Base-by-base conservation (phyloP, 2,329 filamentous ascomycete genomes). In the Aspergillus versicolor region DNA sequence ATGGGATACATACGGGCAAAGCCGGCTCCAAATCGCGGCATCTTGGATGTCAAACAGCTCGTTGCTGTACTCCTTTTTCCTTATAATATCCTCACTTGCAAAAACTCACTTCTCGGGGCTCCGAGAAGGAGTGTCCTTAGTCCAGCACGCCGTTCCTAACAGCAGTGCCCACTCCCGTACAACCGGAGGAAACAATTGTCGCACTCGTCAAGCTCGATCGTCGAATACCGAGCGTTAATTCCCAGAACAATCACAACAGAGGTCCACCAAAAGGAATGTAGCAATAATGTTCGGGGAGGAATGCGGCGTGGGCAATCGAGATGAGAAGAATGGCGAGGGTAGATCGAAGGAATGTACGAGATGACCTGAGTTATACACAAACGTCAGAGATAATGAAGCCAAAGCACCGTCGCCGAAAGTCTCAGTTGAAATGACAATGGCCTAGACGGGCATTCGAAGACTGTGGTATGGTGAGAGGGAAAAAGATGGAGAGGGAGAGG, bases 101-200 rank as follows among this genome's bases (percentile, higher is more conserved):
- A 54, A 48, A 60, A 63, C 73, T 75, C 74, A 60, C 73, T 75
- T 70, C 74, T 75, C 74, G 72, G 70, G 13, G 46, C 67, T 62
- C 72, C 73, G 73, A 74, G 70, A 74, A 75, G 72, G 73, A 75
- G 73, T 61, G 17, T 15, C 21, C 38, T 49, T 45, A 40, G 44
- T 50, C 44, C 42, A 54, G 37, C 45, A 58, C 61, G 57, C 55
- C 44, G 37, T 58, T 32, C 38, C 49, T 17, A 44, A 27, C 49
- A 49, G 46, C 24, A 37, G 11, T 41, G 46, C 45, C 32, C 21
- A 40, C 34, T 17, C 41, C 37, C 12, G 13, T 46, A 21, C 21
- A 47, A 34, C 41, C 19, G 24, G 24, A 32, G 46, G 43, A 32
- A n/a, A 34, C 32, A 27, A 46, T n/a, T 4, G 13, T 37, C 37